Evolutionary conservation across 768 basidiomycete genomes (phyloP).

Genomic region (Suillus tomentosus): DNA sequence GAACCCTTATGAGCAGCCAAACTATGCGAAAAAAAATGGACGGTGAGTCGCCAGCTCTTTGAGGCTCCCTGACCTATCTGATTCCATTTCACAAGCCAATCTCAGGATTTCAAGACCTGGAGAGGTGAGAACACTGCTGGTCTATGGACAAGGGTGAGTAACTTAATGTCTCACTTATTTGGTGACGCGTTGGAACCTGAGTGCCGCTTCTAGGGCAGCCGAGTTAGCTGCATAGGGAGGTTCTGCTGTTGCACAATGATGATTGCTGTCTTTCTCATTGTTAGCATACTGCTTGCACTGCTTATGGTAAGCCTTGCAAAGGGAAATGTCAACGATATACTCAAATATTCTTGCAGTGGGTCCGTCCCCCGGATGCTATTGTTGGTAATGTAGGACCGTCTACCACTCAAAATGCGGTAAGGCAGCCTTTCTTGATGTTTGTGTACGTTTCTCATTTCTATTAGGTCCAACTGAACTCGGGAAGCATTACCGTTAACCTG

Average conservation of each 20-base stretch:
- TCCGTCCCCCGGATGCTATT: constrained; percentile 67
- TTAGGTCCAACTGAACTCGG: constrained; percentile 39
- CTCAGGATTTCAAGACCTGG: constrained; percentile 47
- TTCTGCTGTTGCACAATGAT: constrained; percentile 79
- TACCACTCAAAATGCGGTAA: constrained; percentile 47
- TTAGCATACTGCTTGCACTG: constrained; percentile 66
- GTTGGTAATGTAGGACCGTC: constrained; percentile 51
- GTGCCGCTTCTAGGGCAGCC: constrained; percentile 49
- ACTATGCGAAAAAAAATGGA: constrained; percentile 34
- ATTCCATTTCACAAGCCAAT: constrained; percentile 18
- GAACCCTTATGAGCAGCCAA: constrained; percentile 44
- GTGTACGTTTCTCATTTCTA: not conserved
- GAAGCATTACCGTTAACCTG: constrained; percentile 59
- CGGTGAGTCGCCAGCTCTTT: not conserved
- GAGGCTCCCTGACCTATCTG: constrained; percentile 12
- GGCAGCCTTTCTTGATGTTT: constrained; percentile 17
- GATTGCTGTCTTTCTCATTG: constrained; percentile 60
- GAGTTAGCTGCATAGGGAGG: constrained; percentile 61
- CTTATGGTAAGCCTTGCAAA: constrained; percentile 53
- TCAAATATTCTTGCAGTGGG: constrained; percentile 53
- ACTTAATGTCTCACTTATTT: not conserved
- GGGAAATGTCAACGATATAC: constrained; percentile 11
- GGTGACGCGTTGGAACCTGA: not conserved
- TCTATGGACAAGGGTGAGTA: constrained; percentile 65
- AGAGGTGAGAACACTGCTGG: constrained; percentile 60